Evolutionary conservation across 2,329 filamentous ascomycete genomes (phyloP).

Genomic region (Cadophora sp.): DNA sequence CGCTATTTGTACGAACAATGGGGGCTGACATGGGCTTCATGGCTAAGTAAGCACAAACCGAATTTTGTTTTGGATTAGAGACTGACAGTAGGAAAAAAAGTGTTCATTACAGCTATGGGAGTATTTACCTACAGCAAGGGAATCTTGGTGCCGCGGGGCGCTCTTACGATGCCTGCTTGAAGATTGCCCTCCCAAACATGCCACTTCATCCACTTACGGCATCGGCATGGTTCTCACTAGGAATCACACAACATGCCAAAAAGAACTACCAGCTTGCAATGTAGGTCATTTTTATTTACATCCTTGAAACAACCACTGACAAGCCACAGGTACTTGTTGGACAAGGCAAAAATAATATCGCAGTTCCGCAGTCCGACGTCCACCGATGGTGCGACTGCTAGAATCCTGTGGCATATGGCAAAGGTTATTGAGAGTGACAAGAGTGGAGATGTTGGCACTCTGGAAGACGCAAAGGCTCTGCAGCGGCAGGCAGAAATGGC

Average conservation of each 20-base stretch:
- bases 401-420: not conserved
- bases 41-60: constrained; percentile 22
- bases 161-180: constrained; percentile 24
- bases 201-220: constrained; percentile 33
- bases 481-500: not conserved
- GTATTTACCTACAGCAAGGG: constrained; percentile 29
- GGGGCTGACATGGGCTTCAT: constrained; percentile 32
- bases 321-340: not conserved
- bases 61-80: no score
- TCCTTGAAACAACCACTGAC: not conserved
- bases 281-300: constrained; percentile 7
- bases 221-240: constrained; percentile 32
- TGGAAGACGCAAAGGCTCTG: not conserved
- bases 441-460: no score
- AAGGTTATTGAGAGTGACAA: not conserved
- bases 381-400: not conserved
- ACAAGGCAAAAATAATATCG: not conserved
- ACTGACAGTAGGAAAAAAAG: no score
- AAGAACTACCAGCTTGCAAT: constrained; percentile 19
- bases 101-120: constrained; percentile 34
- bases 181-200: constrained; percentile 23
- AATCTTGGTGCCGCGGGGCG: constrained; percentile 13
- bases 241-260: constrained; percentile 22
- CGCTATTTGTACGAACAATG: constrained; percentile 27
- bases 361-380: not conserved